These are phyloP conservation scores for Nepenthes alata DNA, from an alignment of 179 eudicot genomes.

Conservation along the genomic window DNA sequence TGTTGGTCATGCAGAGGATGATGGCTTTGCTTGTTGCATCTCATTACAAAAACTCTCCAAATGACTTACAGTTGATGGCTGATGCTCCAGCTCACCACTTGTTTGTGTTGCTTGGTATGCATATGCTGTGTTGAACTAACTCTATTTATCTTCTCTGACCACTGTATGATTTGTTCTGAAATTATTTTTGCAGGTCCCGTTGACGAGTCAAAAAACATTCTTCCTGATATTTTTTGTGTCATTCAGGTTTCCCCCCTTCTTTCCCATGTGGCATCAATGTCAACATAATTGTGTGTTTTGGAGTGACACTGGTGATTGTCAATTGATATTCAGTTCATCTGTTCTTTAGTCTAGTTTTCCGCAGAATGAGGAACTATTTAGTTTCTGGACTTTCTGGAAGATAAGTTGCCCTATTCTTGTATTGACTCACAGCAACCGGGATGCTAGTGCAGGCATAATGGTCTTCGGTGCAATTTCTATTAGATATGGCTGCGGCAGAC, in stretches of 20 bases:
- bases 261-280: background rate
- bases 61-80: slow-evolving; percentile 89
- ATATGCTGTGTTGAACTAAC: background rate
- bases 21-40: slow-evolving; percentile 95
- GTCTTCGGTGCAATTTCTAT: too few species aligned
- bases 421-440: too few species aligned
- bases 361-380: too few species aligned
- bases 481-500: too few species aligned
- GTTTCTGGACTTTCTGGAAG: too few species aligned
- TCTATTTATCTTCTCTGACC: background rate
- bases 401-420: too few species aligned
- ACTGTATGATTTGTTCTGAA: slow-evolving; percentile 1
- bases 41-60: slow-evolving; percentile 95
- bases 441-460: too few species aligned
- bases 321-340: too few species aligned
- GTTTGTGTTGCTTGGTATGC: slow-evolving; percentile 88
- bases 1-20: slow-evolving; percentile 62
- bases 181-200: slow-evolving; percentile 58
- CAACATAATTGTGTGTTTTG: background rate
- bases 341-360: too few species aligned
- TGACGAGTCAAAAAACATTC: slow-evolving; percentile 69
- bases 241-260: slow-evolving; percentile 52
- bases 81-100: slow-evolving; percentile 98
- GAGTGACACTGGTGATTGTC: too few species aligned
- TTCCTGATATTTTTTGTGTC: slow-evolving; percentile 92